Base-by-base conservation (phyloP, 495 filamentous ascomycete species). In the Penicillium goetzii region DNA sequence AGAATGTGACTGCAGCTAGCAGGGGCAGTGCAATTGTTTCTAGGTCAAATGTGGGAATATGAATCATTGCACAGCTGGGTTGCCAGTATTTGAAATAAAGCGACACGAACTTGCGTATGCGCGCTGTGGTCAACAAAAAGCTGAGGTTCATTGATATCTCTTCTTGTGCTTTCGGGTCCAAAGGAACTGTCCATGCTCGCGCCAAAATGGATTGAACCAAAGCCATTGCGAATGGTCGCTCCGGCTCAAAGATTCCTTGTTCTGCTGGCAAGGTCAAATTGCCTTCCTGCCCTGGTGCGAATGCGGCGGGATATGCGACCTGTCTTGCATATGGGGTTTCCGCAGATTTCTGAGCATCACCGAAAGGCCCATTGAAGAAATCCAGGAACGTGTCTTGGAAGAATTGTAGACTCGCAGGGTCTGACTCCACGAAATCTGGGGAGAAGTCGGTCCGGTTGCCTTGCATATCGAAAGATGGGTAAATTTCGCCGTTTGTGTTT, bases 61-160 rank as follows among this genome's bases (percentile, higher is more conserved):
- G 79, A 12, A 82, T 60, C 40, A 82, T 77, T 2, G 77, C 59
- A 55, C 78, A 81, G 62, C 75, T 81, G 4, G 70, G 73, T 36
- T 83, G 79, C 81, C 81, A 83, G 59, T 76, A 79, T 51, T 74
- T 74, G 63, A 80, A 80, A 61, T 82, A 82, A 5, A 82, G 65
- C 15, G 65, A 52, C 0, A 77, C 61, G 34, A 78, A 79, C 51
- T 78, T 80, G 11, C 71, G 75, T 21, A 83, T 80, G 17, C 76
- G 74, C 1, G 74, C 69, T 0, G 80, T 80, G 0, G 75, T 80
- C 28, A 83, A 69, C 2, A 82, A 52, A 23, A 75, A 78, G 45
- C 72, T 76, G 4, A 81, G 68, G 25, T 74, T 72, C 4, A 69
- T 60, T 4, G 78, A 75, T 5, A 84, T 70, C 49, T 79, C 78